Percentiles rank a stretch among this genome's conserved stretches.
Evolutionary conservation across 805 yeast species (phyloP).

Genomic region (Hanseniaspora hatyaiensis): DNA sequence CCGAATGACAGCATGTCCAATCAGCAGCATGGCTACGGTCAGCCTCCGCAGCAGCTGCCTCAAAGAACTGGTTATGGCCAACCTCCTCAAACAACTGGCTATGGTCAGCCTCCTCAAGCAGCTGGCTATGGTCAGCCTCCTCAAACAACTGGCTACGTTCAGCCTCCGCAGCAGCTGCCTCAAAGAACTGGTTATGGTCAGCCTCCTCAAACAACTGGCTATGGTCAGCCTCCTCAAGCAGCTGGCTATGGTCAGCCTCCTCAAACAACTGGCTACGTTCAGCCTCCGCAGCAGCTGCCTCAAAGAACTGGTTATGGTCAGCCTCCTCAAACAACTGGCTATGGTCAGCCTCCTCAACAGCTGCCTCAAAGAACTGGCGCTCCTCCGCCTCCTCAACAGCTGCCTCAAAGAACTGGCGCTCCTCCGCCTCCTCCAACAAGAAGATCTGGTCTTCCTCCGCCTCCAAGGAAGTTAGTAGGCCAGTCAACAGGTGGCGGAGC

Average conservation of each 20-base stretch:
- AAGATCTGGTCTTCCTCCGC: conserved; percentile 18
- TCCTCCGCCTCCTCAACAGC: conserved; percentile 20
- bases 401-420: conserved; percentile 17
- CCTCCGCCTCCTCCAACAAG: conserved; percentile 15
- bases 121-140: background rate
- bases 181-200: too few species aligned
- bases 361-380: conserved; percentile 22
- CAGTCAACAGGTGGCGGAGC: conserved; percentile 18
- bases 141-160: background rate
- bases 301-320: conserved; percentile 20
- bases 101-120: too few species aligned
- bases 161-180: conserved; percentile 1
- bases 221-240: conserved; percentile 20
- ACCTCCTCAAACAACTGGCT: conserved; percentile 20
- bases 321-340: conserved; percentile 15
- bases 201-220: conserved; percentile 17
- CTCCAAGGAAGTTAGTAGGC: conserved; percentile 21
- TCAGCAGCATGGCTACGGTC: background rate
- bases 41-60: conserved; percentile 1
- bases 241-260: conserved; percentile 15
- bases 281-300: conserved; percentile 22
- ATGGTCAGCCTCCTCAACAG: conserved; percentile 17
- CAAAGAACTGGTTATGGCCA: conserved; percentile 6
- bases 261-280: background rate
- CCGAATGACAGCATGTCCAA: background rate